A percentile compares a stretch with the other conserved stretches of the same genome.
Evolutionary conservation across 108 stramenopile species (phyloP).

Genomic region (Skeletonema tropicum): DNA sequence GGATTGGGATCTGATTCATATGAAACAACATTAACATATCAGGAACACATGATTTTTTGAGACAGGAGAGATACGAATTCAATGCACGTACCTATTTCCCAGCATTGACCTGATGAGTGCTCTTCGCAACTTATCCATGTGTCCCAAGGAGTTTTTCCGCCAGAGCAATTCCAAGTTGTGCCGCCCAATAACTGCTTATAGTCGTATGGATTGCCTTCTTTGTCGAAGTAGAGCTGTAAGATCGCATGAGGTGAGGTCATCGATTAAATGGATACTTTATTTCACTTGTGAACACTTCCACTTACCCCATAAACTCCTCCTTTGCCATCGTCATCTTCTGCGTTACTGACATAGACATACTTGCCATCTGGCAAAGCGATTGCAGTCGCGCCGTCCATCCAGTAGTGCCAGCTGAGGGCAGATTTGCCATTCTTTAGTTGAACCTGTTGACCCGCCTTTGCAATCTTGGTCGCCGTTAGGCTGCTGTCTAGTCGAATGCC

Average conservation of each 20-base stretch:
- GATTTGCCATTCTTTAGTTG: neutral
- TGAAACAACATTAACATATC: neutral
- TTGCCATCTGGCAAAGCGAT: neutral
- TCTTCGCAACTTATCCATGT: neutral
- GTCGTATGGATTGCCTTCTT: conserved; percentile 7
- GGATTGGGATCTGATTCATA: conserved; percentile 37
- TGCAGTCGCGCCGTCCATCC: neutral
- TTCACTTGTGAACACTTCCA: neutral
- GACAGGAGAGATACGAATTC: neutral
- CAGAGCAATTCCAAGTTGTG: conserved; percentile 49
- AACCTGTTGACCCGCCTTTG: neutral
- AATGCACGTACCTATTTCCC: neutral
- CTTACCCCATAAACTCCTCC: neutral
- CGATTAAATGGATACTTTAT: neutral
- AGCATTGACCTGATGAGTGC: neutral
- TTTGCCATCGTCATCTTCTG: neutral
- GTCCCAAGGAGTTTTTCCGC: conserved; percentile 22
- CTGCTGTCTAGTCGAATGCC: neutral
- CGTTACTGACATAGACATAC: neutral
- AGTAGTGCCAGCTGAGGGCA: neutral
- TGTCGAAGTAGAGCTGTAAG: neutral
- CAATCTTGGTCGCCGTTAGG: neutral
- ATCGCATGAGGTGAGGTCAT: neutral
- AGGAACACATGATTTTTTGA: neutral
- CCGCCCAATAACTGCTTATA: conserved; percentile 40